phyloP scores from a whole-genome alignment of 148 eudicot species.

The Cornus controversa region DNA sequence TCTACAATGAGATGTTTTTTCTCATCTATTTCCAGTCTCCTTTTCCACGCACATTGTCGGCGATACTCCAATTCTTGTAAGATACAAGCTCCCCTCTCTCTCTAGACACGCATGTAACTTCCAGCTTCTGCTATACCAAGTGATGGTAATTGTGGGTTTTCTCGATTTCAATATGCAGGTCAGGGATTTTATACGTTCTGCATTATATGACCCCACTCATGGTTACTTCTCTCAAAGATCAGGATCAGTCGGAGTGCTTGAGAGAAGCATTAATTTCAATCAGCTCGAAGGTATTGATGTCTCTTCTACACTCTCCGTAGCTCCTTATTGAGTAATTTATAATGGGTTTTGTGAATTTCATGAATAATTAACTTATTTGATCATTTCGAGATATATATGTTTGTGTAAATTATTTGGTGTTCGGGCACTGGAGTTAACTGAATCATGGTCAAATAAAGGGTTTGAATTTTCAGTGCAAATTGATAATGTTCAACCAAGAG shows the following conservation, averaged over 20 bases:
- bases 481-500: background rate
- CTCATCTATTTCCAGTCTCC: conserved; percentile 22
- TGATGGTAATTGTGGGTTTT: background rate
- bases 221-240: conserved; percentile 89
- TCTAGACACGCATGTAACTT: background rate
- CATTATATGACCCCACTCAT: conserved; percentile 68
- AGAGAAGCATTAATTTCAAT: conserved; percentile 70
- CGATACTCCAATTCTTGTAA: conserved; percentile 55
- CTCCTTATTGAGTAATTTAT: background rate
- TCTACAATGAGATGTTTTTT: conserved; percentile 7
- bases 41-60: conserved; percentile 51
- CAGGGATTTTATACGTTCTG: conserved; percentile 84
- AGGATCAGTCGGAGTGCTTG: conserved; percentile 82
- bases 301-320: background rate
- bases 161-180: conserved; percentile 38
- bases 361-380: background rate
- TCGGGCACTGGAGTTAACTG: no score
- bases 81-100: background rate
- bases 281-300: conserved; percentile 61
- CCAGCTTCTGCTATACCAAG: background rate
- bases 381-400: background rate
- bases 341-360: background rate
- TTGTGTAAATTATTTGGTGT: background rate
- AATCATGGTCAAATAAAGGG: background rate
- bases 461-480: background rate